Conservation (phyloP, 768 basidiomycete genomes). For the Boletellus ananiceps region DNA sequence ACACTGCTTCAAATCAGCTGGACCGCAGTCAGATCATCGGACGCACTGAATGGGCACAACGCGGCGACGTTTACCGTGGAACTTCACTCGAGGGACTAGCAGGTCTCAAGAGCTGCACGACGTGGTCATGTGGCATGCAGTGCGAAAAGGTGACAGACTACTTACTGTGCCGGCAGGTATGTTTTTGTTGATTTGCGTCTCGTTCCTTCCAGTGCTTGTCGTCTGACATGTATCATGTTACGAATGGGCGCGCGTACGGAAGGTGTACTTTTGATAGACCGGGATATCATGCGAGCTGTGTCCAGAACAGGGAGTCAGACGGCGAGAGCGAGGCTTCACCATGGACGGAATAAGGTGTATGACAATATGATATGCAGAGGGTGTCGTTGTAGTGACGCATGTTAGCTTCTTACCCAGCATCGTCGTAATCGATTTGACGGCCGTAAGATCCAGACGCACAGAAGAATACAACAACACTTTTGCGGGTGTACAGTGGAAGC, state of each 20-base stretch:
- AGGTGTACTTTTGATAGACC: constrained; percentile 5
- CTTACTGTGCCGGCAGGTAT: constrained; percentile 1
- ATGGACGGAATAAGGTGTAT: too few species aligned
- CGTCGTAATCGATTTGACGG: background rate
- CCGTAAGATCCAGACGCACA: background rate
- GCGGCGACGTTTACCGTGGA: background rate
- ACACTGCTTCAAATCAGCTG: background rate
- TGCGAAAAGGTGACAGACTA: background rate
- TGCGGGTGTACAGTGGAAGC: background rate
- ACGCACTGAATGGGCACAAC: background rate
- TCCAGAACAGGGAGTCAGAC: constrained; percentile 1
- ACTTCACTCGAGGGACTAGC: background rate
- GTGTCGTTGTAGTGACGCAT: background rate
- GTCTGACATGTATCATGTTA: background rate
- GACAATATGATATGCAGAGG: background rate
- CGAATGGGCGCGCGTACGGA: background rate
- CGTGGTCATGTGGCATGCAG: background rate
- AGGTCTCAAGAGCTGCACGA: constrained; percentile 6
- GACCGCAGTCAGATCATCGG: constrained; percentile 4
- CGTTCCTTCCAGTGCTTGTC: background rate
- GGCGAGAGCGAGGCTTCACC: too few species aligned
- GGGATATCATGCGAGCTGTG: background rate
- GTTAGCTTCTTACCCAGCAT: background rate
- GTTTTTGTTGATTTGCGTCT: background rate
- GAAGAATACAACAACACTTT: background rate